A percentile compares a stretch with the other conserved stretches of the same genome.
phyloP scores from a whole-genome alignment of 306 rosid species.

The Betula pendula region DNA sequence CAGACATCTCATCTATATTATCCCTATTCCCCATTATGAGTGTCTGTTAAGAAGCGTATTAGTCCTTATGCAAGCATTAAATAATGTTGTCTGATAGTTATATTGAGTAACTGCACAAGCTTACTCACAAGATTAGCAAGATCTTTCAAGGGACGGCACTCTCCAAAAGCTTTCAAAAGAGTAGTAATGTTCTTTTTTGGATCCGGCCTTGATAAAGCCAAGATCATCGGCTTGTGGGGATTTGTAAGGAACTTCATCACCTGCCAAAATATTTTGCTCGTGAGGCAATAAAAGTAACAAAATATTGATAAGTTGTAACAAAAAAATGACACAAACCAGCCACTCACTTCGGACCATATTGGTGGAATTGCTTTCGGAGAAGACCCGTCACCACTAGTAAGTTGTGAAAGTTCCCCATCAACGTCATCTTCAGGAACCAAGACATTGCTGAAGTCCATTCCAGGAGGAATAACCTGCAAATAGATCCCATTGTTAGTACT shows the following conservation, averaged over 20 bases:
- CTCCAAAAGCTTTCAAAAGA: constrained; percentile 85
- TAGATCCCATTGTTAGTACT: constrained; percentile 26
- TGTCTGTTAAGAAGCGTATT: constrained; percentile 45
- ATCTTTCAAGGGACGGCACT: constrained; percentile 73
- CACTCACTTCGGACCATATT: constrained; percentile 84
- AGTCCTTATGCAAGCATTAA: constrained; percentile 21
- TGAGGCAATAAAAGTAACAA: constrained; percentile 11
- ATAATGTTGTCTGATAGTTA: constrained; percentile 3
- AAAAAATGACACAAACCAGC: constrained; percentile 4
- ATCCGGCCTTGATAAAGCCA: constrained; percentile 90
- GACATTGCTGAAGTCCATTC: constrained; percentile 91
- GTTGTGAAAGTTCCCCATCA: constrained; percentile 66
- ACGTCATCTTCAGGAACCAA: constrained; percentile 70
- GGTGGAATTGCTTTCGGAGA: constrained; percentile 71
- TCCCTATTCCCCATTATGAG: constrained; percentile 92
- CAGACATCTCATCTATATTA: constrained; percentile 76
- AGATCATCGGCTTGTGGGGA: constrained; percentile 90
- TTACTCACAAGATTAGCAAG: constrained; percentile 86
- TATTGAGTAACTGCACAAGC: constrained; percentile 10
- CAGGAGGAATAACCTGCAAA: constrained; percentile 82
- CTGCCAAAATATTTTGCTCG: constrained; percentile 37
- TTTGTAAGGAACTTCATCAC: constrained; percentile 82
- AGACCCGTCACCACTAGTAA: constrained; percentile 48
- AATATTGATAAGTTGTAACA: not conserved
- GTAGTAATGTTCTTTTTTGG: constrained; percentile 90